Evolutionary conservation across 2,329 filamentous ascomycete genomes (phyloP).

Genomic region (Botrytis cinerea): DNA sequence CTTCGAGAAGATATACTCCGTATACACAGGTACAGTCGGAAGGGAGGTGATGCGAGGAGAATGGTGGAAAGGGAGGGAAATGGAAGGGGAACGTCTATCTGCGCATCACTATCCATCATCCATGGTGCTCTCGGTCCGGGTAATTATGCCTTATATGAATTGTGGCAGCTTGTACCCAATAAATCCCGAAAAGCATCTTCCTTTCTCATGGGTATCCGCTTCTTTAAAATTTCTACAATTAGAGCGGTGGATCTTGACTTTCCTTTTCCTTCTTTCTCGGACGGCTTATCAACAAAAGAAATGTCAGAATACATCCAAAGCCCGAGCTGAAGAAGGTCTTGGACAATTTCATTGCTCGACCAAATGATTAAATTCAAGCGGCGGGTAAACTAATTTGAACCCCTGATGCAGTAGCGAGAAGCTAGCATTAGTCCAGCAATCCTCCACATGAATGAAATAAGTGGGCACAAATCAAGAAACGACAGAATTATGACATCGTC

Average conservation of each 20-base stretch:
- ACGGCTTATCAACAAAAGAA: background rate
- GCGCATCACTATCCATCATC: background rate
- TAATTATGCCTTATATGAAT: constrained; percentile 16
- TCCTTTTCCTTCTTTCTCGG: background rate
- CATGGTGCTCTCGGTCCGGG: background rate
- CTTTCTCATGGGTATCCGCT: background rate
- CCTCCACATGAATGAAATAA: constrained; percentile 13
- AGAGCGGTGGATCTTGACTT: background rate
- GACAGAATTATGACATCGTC: constrained; percentile 18
- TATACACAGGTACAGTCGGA: background rate
- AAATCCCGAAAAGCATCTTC: constrained; percentile 1
- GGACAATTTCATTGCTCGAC: background rate
- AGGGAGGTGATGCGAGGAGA: background rate
- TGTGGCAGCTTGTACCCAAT: background rate
- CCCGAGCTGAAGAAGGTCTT: background rate
- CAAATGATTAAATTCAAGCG: background rate
- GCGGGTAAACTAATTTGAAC: constrained; percentile 4
- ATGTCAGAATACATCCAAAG: background rate
- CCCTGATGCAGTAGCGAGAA: constrained; percentile 15
- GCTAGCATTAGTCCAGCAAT: background rate
- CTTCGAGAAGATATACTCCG: background rate
- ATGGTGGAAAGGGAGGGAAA: background rate
- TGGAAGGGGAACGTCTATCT: no score
- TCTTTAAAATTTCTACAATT: constrained; percentile 14
- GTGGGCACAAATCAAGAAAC: constrained; percentile 15